These are phyloP conservation scores for Candida sphagnicola DNA, from an alignment of 805 yeast species.

Conservation along the genomic window DNA sequence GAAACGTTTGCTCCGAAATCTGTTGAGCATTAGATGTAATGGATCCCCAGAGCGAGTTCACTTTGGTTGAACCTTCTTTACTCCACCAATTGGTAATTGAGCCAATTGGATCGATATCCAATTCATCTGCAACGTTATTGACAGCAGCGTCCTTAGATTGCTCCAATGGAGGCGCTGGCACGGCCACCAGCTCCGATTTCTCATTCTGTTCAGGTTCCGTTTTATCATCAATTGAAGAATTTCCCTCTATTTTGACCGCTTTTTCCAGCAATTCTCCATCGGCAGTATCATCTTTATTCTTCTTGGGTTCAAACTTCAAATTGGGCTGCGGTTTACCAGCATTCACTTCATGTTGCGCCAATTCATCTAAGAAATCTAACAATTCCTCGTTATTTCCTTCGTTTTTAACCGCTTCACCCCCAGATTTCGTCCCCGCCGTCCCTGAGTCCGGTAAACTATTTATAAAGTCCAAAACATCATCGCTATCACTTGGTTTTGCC, in stretches of 20 bases:
- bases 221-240: conserved; percentile 2
- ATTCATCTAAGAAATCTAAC: conserved; percentile 59
- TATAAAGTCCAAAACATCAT: conserved; percentile 75
- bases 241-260: conserved; percentile 16
- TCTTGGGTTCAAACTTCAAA: conserved; percentile 32
- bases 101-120: conserved; percentile 54
- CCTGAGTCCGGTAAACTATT: conserved; percentile 71
- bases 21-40: conserved; percentile 51
- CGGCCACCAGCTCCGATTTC: background rate
- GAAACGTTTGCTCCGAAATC: conserved; percentile 48
- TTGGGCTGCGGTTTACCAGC: conserved; percentile 8
- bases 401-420: conserved; percentile 14
- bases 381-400: conserved; percentile 49
- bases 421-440: conserved; percentile 5
- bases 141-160: background rate
- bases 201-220: conserved; percentile 2
- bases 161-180: background rate
- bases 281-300: conserved; percentile 9
- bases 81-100: conserved; percentile 81
- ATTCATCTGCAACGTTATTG: conserved; percentile 13
- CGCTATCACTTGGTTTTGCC: conserved; percentile 17
- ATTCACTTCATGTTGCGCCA: conserved; percentile 57
- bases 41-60: conserved; percentile 64
- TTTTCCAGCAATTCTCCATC: conserved; percentile 8
- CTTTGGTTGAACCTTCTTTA: conserved; percentile 65